Conservation (phyloP, 192 early-diverging fungal species). For the Coemansia sp. region DNA sequence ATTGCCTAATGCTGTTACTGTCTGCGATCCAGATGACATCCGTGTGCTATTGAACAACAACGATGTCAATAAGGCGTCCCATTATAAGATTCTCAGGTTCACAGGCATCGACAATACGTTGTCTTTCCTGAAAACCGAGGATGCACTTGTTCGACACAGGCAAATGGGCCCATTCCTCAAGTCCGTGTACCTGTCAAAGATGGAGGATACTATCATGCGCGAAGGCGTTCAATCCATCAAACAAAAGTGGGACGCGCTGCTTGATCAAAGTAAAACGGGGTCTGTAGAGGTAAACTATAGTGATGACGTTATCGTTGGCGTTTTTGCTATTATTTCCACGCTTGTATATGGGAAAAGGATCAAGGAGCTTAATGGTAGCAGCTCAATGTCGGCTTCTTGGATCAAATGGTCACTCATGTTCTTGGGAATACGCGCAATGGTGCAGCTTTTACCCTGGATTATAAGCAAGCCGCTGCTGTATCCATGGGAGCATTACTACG, state of each 20-base stretch:
- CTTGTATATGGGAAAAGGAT: constrained; percentile 28
- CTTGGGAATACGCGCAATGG: constrained; percentile 24
- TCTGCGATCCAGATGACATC: constrained; percentile 27
- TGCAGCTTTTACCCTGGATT: constrained; percentile 18
- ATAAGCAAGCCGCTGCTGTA: constrained; percentile 6
- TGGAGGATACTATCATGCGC: constrained; percentile 38
- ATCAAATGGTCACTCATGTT: constrained; percentile 18
- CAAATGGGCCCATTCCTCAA: constrained; percentile 35
- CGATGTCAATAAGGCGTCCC: constrained; percentile 17
- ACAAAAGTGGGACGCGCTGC: constrained; percentile 29
- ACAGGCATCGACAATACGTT: constrained; percentile 33
- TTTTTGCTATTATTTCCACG: constrained; percentile 34
- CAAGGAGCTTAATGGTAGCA: constrained; percentile 20
- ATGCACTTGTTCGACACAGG: constrained; percentile 19
- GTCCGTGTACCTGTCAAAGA: constrained; percentile 17
- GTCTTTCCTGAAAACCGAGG: constrained; percentile 18
- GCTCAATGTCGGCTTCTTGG: constrained; percentile 15
- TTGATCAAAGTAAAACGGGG: constrained; percentile 12
- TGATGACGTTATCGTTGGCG: constrained; percentile 23
- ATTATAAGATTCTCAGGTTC: constrained; percentile 21
- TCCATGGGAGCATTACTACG: constrained; percentile 30
- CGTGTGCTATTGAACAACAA: constrained; percentile 18
- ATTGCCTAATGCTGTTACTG: constrained; percentile 17
- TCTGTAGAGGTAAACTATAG: constrained; percentile 33
- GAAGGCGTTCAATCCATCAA: constrained; percentile 27